These are phyloP conservation scores for Leccinum ponderosum DNA, from an alignment of 1,284 basidiomycete genomes.

Conservation along the genomic window DNA sequence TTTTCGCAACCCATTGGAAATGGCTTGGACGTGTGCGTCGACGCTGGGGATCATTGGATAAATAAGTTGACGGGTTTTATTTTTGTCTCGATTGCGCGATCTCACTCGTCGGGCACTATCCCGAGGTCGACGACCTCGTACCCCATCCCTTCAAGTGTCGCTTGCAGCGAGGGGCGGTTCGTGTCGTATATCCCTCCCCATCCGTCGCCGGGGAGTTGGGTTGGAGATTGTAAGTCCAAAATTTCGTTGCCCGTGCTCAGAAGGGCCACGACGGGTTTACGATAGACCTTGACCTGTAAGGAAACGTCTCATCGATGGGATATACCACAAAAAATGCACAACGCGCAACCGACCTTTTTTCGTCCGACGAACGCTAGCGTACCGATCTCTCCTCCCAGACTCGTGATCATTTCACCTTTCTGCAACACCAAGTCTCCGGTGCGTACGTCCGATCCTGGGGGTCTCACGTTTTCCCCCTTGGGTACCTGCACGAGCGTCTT, in stretches of 20 bases:
- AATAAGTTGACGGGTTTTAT: neutral
- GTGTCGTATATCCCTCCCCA: constrained; percentile 83
- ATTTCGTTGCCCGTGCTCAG: constrained; percentile 88
- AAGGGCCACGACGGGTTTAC: constrained; percentile 75
- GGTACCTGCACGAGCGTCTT: constrained; percentile 65
- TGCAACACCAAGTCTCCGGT: constrained; percentile 68
- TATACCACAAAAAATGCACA: neutral
- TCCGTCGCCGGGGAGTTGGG: constrained; percentile 38
- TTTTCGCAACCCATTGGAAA: constrained; percentile 55
- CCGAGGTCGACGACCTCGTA: constrained; percentile 82
- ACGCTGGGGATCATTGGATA: constrained; percentile 42
- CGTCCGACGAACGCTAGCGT: constrained; percentile 79
- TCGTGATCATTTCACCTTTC: constrained; percentile 60
- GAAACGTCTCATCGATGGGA: neutral
- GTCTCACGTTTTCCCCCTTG: constrained; percentile 71
- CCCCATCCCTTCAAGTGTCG: constrained; percentile 70
- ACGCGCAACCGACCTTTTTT: constrained; percentile 48
- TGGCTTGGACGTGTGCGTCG: constrained; percentile 56
- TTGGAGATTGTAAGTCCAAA: constrained; percentile 56
- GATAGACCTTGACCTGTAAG: constrained; percentile 62
- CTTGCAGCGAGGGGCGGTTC: constrained; percentile 77
- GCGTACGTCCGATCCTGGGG: constrained; percentile 72
- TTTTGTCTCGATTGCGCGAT: neutral
- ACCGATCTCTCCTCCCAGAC: constrained; percentile 83
- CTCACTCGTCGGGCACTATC: constrained; percentile 71